phyloP scores from a whole-genome alignment of 139 green algal genomes.

The Eudorina sp. region DNA sequence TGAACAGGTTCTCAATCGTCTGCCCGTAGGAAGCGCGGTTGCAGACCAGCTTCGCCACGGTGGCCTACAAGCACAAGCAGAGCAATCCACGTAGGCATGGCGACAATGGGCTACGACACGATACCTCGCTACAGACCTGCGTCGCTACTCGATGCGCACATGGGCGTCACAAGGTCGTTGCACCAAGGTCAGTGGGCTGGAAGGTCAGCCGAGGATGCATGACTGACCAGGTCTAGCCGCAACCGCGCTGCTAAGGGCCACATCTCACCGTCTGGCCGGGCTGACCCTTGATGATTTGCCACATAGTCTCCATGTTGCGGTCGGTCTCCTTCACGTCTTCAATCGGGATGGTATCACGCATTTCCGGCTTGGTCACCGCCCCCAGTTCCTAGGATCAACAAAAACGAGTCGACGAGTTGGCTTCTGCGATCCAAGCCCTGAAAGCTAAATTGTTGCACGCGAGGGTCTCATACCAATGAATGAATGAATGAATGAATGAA shows the following conservation, averaged over 20 bases:
- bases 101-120: background rate
- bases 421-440: background rate
- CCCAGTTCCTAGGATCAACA: conserved; percentile 20
- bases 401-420: background rate
- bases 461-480: background rate
- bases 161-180: too few species aligned
- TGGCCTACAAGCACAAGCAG: background rate
- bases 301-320: conserved; percentile 87
- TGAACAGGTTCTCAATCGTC: conserved; percentile 92
- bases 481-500: background rate
- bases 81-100: background rate
- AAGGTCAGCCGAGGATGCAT: background rate
- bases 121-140: too few species aligned
- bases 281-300: conserved; percentile 52
- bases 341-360: conserved; percentile 53
- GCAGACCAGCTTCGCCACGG: conserved; percentile 58
- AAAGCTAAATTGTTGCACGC: too few species aligned
- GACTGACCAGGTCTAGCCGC: too few species aligned
- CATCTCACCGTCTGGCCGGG: background rate
- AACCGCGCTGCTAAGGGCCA: too few species aligned
- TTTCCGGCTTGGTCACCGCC: conserved; percentile 63
- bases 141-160: too few species aligned
- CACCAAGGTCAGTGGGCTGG: too few species aligned
- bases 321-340: conserved; percentile 79
- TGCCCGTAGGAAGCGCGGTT: conserved; percentile 84